These are phyloP conservation scores for Ceratobasidium theobromae DNA, from an alignment of 1,284 basidiomycete species.

Conservation along the genomic window DNA sequence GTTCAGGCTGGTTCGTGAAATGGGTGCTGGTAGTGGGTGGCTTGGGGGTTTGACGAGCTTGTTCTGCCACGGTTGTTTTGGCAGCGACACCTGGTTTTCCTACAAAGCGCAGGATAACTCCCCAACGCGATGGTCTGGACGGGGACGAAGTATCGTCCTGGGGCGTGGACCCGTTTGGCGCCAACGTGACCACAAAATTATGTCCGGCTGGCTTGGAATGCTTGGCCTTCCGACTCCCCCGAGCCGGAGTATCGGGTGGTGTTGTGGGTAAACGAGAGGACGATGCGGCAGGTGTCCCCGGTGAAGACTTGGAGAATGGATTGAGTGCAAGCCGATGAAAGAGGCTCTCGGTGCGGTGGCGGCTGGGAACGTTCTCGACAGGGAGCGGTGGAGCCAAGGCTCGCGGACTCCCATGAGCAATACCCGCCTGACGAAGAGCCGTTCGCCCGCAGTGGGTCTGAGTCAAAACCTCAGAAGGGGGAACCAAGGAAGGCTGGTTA, in stretches of 20 bases:
- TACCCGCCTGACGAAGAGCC: conserved; percentile 8
- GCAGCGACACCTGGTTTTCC: conserved; percentile 10
- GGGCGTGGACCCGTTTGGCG: not conserved
- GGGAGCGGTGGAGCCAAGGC: conserved; percentile 9
- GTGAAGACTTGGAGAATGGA: not conserved
- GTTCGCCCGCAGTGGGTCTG: conserved; percentile 10
- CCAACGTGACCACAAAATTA: not conserved
- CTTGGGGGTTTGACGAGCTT: not conserved
- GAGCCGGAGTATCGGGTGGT: no score
- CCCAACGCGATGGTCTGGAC: conserved; percentile 7
- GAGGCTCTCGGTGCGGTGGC: not conserved
- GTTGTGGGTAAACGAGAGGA: no score
- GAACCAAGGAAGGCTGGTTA: conserved; percentile 4
- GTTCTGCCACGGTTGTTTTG: not conserved
- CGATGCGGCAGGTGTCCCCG: no score
- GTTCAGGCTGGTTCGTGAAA: not conserved
- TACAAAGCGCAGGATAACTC: not conserved
- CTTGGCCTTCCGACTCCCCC: not conserved
- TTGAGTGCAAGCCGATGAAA: conserved; percentile 7
- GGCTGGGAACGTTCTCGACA: conserved; percentile 3
- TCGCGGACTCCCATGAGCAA: conserved; percentile 7
- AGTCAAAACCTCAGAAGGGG: conserved; percentile 1
- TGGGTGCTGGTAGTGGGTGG: not conserved
- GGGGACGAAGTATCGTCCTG: not conserved
- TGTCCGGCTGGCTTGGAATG: not conserved